Percentiles rank a stretch among this genome's conserved stretches.
Conservation (phyloP, 495 filamentous ascomycete species). For the Penicillium verhagenii region DNA sequence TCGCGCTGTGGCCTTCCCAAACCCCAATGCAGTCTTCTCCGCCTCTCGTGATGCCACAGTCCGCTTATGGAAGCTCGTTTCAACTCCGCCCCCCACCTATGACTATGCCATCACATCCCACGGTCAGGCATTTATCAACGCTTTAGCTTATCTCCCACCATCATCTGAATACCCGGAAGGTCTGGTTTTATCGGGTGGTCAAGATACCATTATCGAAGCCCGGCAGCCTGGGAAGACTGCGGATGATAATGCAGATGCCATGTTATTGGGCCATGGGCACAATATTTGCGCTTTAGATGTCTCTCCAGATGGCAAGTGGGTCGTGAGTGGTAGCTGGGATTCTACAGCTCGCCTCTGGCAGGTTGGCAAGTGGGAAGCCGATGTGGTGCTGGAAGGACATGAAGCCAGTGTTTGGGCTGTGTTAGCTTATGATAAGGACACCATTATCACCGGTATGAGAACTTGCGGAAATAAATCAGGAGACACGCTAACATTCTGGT, state of each 20-base stretch:
- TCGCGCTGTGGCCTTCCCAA: constrained; percentile 79
- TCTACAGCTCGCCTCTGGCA: constrained; percentile 76
- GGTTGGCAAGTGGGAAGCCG: constrained; percentile 71
- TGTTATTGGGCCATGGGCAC: constrained; percentile 79
- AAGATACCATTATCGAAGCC: constrained; percentile 91
- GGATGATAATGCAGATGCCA: constrained; percentile 74
- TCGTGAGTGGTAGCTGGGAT: constrained; percentile 97
- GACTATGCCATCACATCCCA: constrained; percentile 74
- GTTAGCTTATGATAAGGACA: constrained; percentile 73
- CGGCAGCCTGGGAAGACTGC: constrained; percentile 63
- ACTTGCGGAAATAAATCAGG: neutral
- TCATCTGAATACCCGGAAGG: constrained; percentile 72
- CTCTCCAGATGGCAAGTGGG: constrained; percentile 61
- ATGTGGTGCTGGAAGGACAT: constrained; percentile 70
- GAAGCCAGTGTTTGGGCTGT: constrained; percentile 88
- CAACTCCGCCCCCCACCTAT: constrained; percentile 64
- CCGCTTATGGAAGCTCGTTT: constrained; percentile 74
- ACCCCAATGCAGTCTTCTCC: constrained; percentile 69
- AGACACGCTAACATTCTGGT: neutral
- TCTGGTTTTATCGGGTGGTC: constrained; percentile 80
- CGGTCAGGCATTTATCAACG: constrained; percentile 80
- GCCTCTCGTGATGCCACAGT: constrained; percentile 91
- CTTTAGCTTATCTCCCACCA: constrained; percentile 72
- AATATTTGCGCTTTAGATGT: constrained; percentile 89
- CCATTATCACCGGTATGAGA: constrained; percentile 71